These are phyloP conservation scores for Albifimbria verrucaria DNA, from an alignment of 2,329 filamentous ascomycete species.

Conservation along the genomic window DNA sequence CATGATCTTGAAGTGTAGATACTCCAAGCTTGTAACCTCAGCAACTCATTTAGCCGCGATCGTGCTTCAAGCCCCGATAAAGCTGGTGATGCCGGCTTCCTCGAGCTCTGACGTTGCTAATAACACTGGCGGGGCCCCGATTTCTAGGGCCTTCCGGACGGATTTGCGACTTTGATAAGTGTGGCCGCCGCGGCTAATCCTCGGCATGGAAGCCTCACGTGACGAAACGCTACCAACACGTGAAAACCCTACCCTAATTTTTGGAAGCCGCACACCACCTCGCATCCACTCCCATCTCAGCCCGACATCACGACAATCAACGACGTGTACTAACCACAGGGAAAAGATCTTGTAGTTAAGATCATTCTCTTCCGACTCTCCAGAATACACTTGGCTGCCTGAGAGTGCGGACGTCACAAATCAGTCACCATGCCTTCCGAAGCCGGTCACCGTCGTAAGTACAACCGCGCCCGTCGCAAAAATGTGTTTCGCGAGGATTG, in stretches of 20 bases:
- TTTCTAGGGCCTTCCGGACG: no score
- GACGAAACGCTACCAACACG: no score
- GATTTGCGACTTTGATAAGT: no score
- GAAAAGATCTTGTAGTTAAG: constrained; percentile 45
- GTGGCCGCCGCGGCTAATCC: no score
- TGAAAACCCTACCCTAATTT: no score
- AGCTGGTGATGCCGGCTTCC: no score
- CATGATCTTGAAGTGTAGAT: no score
- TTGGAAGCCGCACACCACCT: constrained; percentile 30
- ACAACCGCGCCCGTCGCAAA: constrained; percentile 12
- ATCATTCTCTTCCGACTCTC: constrained; percentile 36
- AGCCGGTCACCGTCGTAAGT: constrained; percentile 86
- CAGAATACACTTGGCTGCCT: constrained; percentile 41
- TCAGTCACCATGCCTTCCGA: constrained; percentile 81
- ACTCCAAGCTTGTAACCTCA: not conserved
- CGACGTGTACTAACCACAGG: constrained; percentile 38
- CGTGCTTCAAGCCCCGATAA: constrained; percentile 24
- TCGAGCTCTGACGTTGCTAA: no score
- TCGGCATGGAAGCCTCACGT: no score
- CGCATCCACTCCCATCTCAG: constrained; percentile 31
- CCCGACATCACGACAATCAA: constrained; percentile 37
- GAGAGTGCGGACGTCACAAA: constrained; percentile 43
- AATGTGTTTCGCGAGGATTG: constrained; percentile 14
- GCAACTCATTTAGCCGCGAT: not conserved
- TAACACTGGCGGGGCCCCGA: no score